Base-by-base conservation (phyloP, 2,329 filamentous ascomycete genomes). In the Incumbomyces delicatus region DNA sequence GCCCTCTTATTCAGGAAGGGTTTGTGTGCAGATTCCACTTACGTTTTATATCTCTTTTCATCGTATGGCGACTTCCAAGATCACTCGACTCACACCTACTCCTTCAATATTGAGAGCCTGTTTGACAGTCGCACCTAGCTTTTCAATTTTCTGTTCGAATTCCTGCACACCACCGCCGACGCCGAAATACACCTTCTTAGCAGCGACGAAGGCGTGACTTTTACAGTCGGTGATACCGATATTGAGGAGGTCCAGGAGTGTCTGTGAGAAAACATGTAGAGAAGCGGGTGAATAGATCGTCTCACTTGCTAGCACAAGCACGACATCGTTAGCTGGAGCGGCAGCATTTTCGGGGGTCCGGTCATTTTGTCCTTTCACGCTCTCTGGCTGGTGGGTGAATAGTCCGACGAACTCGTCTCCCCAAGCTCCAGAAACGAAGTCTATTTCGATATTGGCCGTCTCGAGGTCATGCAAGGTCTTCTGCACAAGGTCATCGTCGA, bases 151-250 rank as follows among this genome's bases (percentile, higher is more conserved):
- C 35, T 53, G 50, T 39, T 67, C 45, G 53, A 83, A 77, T 31
- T 76, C 77, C 62, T 81, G 76, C 8, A 82, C 75, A 27, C 78
- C 78, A 1, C 79, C 79, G 1, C 79, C 79, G 27, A 83, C 78
- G 0, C 79, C 79, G 57, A 83, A 83, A 62, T 83, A 83, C 34
- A 82, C 73, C 52, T 74, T 70, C 63, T 83, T 83, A 2, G 79
- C 79, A 7, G 76, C 79, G 4, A 83, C 66, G 48, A 81, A 63
- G 2, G 76, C 75, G 53, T 71, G 76, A 27, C 22, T 4, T 27
- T 27, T 27, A 27, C 8, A 8, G 8, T 27, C 8, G 22, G 22
- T 8, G 4, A 8, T 27, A 27, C 22, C 22, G 59, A 32, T 46
- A 57, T 16, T 72, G 53, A 81, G 61, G 20, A 81, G 53, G 6